Percentiles rank a stretch among this genome's conserved stretches.
Conservation (phyloP, 129 eudicot genomes). For the Arctium minus region DNA sequence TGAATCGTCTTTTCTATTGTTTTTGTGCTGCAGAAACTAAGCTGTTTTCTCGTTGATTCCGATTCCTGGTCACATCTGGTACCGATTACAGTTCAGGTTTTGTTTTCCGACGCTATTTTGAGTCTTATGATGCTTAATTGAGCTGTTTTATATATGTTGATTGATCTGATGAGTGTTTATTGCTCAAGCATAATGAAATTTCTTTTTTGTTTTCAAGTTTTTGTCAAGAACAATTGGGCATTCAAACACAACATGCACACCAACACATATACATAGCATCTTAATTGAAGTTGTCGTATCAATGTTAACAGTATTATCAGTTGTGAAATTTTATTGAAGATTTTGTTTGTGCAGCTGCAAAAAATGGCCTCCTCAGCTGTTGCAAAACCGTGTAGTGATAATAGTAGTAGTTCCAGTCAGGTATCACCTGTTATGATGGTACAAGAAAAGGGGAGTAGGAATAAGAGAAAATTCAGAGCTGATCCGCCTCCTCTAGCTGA, state of each 20-base stretch:
- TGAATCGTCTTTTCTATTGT: constrained; percentile 1
- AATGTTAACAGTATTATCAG: neutral
- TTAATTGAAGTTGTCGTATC: neutral
- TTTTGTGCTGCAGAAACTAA: constrained; percentile 39
- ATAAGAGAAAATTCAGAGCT: constrained; percentile 86
- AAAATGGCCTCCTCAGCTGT: constrained; percentile 81
- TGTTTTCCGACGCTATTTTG: neutral
- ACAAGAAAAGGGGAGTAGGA: constrained; percentile 89
- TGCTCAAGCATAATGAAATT: neutral
- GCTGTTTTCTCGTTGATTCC: constrained; percentile 23
- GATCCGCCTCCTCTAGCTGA: constrained; percentile 71
- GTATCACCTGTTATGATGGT: constrained; percentile 39
- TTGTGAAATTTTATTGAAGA: neutral
- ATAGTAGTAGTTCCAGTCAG: constrained; percentile 47
- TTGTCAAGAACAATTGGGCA: constrained; percentile 1
- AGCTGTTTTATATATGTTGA: neutral
- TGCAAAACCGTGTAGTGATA: constrained; percentile 48
- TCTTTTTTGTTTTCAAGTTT: neutral
- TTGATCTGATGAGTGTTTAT: constrained; percentile 4
- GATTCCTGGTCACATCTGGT: constrained; percentile 29
- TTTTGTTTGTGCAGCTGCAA: constrained; percentile 41
- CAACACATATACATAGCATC: neutral
- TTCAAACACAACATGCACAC: neutral
- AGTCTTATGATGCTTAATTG: neutral
- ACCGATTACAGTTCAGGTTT: constrained; percentile 14